Base-by-base conservation (phyloP, 1,284 basidiomycete species). In the Boletus smithii region DNA sequence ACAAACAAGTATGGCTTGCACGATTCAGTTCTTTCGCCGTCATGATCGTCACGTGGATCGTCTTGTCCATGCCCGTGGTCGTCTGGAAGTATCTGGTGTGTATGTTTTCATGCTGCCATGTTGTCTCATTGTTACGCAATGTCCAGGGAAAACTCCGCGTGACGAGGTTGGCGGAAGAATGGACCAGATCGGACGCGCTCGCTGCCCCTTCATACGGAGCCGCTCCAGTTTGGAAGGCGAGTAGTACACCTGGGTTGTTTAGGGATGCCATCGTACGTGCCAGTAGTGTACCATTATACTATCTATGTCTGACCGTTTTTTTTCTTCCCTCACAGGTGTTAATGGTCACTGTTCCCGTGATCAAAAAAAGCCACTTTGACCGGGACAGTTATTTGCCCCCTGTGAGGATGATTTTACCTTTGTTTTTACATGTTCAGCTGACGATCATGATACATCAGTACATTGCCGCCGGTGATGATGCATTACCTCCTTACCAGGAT, bases 81-180 rank as follows among this genome's bases (percentile, higher is more conserved):
- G 44, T 72, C 20, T 81, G 78, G 78, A 81, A 81, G 55, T 65
- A 60, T 18, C 55, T 69, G 31, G 77, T 77, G 29, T 39, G 72
- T 69, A 13, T 24, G 5, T 45, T 8, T n/a, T n/a, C n/a, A n/a
- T n/a, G n/a, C 4, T 4, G 11, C 8, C 23, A 4, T 16, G 14
- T 44, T 23, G 14, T 20, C n/a, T 29, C 13, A 10, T 48, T 27
- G 14, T 26, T 27, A 48, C 14, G 18, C 13, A 5, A 40, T n/a
- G 13, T 10, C 5, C 45, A 79, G 77, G 80, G 80, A 24, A 73
- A 69, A 52, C 57, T 58, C 20, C 67, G 70, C 24, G 68, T 77
- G 29, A 71, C 61, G 51, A 55, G 50, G 48, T 56, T 79, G 61
- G 58, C 72, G 3, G 55, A 61, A 20, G 63, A 65, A 39, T 81